Percentiles rank a stretch among this genome's conserved stretches.
Conservation (phyloP, 2,329 filamentous ascomycete species). For the Metarhizium album region DNA sequence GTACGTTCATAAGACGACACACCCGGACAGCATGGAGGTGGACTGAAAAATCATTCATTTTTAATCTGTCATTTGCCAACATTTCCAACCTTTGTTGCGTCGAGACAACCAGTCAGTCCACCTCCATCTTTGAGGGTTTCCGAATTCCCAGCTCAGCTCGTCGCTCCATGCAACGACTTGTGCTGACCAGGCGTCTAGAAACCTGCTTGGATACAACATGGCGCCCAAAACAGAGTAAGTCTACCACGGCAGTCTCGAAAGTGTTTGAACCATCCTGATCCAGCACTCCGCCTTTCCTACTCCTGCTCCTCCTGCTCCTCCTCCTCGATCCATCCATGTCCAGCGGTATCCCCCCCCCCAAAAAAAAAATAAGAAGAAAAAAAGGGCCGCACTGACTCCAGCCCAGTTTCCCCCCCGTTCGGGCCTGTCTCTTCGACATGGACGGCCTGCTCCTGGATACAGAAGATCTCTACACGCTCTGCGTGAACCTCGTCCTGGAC, state of each 20-base stretch:
- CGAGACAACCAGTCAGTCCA: too few relatives aligned
- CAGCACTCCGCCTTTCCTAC: background rate
- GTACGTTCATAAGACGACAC: too few relatives aligned
- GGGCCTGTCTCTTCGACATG: slow-evolving; percentile 97
- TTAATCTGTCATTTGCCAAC: too few relatives aligned
- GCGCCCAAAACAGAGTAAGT: slow-evolving; percentile 34
- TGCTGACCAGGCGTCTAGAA: background rate
- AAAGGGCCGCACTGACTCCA: background rate
- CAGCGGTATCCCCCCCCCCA: too few relatives aligned
- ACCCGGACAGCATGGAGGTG: too few relatives aligned
- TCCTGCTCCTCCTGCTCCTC: background rate
- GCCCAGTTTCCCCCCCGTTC: slow-evolving; percentile 61
- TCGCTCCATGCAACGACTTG: too few relatives aligned
- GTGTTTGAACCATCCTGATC: background rate
- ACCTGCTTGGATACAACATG: slow-evolving; percentile 20
- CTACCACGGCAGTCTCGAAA: background rate
- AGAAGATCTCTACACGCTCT: slow-evolving; percentile 78
- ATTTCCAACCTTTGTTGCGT: too few relatives aligned
- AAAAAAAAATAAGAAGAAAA: background rate
- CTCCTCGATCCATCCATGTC: background rate
- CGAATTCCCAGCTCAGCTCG: too few relatives aligned
- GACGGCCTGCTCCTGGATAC: slow-evolving; percentile 91
- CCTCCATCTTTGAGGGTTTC: too few relatives aligned
- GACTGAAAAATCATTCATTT: too few relatives aligned
- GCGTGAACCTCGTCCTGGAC: slow-evolving; percentile 71